phyloP scores from a whole-genome alignment of 306 rosid species.

The Hylodesmum podocarpum region DNA sequence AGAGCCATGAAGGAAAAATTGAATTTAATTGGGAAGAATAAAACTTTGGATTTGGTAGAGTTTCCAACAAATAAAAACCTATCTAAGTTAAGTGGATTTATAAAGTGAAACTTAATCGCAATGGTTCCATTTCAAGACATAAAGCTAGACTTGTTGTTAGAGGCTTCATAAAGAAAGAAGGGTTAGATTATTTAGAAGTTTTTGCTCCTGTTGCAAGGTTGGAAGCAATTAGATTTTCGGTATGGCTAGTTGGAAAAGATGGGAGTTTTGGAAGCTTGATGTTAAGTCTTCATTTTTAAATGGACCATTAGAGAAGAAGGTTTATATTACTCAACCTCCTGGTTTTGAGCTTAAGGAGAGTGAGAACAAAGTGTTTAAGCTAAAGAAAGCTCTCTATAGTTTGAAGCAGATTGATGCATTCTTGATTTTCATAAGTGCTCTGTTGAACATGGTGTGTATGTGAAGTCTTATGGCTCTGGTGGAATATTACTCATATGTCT shows the following conservation, averaged over 20 bases:
- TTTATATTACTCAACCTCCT: background rate
- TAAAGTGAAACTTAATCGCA: background rate
- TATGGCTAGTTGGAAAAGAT: too few species aligned
- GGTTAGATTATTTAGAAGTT: too few species aligned
- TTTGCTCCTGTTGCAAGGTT: too few species aligned
- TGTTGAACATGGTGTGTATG: background rate
- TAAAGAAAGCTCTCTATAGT: too few species aligned
- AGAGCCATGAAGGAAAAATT: background rate
- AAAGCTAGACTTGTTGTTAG: background rate
- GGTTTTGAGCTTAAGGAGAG: background rate
- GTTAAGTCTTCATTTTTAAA: background rate
- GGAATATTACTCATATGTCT: too few species aligned
- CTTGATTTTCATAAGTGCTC: too few species aligned
- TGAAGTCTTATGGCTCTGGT: too few species aligned
- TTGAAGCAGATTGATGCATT: background rate
- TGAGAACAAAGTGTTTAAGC: background rate
- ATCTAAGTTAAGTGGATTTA: background rate
- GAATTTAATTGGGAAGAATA: background rate
- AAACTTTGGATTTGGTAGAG: background rate
- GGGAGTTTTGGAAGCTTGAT: background rate
- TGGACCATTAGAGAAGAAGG: background rate
- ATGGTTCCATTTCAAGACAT: background rate
- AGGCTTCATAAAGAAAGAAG: background rate
- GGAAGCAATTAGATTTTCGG: background rate
- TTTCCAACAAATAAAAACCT: background rate